Base-by-base conservation (phyloP, 2,329 filamentous ascomycete genomes). In the Colletotrichum orbiculare region DNA sequence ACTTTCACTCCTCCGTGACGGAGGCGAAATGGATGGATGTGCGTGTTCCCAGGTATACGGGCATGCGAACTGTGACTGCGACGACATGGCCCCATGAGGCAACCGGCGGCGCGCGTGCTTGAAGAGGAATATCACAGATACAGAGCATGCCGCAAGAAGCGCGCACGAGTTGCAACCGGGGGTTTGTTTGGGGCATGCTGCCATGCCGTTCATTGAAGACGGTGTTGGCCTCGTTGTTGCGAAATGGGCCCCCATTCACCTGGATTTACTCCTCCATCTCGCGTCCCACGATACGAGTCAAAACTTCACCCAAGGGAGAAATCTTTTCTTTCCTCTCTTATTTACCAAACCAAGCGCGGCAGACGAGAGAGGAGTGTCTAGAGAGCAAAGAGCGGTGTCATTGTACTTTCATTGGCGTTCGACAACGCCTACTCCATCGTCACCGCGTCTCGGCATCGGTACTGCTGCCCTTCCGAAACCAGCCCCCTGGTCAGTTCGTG, bases 121-220 rank as follows among this genome's bases (percentile, higher is more conserved):
- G 25, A 25, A 25, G 25, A 25, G 25, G 4, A 25, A 25, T 25
- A 25, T 25, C 25, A 25, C 3, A 42, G 49, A 46, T 47, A 61
- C 55, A 45, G 57, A 54, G 56, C 50, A 46, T 42, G 55, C 55
- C 61, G 61, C 61, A 61, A 45, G 17, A 64, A 60, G 61, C 61
- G 61, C 61, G 45, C 6, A 35, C 13, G 37, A 10, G 38, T 9
- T 41, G 38, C 9, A 41, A 41, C 38, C 3, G 38, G 9, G 9
- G n/a, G 15, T 11, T 46, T 17, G 43, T 46, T 46, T 38, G 25
- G 25, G 25, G 25, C 25, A 25, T 25, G 25, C 25, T 25, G 3
- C 25, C 4, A 25, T 25, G 4, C 25, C 17, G 17, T 33, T 48
- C 25, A 55, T 46, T 17, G 8, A 33, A 46, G 43, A 43, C 42